Evolutionary conservation across 1,284 basidiomycete genomes (phyloP), one percentile per base, ranked within the genome.

Genomic region (Pascua guehoae): DNA sequence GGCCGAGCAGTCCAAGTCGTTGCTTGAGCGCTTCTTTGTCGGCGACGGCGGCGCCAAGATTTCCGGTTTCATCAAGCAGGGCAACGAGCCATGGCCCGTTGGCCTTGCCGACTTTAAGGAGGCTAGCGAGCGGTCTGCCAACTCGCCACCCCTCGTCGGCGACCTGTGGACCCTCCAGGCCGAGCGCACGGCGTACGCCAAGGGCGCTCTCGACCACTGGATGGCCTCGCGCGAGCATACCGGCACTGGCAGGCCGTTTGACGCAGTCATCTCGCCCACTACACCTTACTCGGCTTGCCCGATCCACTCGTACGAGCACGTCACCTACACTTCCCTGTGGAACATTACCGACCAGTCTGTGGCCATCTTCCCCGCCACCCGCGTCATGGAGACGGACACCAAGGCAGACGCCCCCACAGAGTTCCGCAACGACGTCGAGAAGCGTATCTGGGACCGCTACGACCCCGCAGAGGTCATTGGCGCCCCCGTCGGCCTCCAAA

Each of bases 401-500:
- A 46, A 80, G 79, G 59, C 72, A 71, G 36, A 68, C 73, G 16
- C 32, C 10, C 74, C 76, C 1, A 78, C 80, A 49, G 64, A 71
- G 17, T 85, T 85, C 68, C 73, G 82, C 47, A 79, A 75, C 41
- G 68, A 75, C 1, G 53, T 65, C 2, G 87, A 88, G 68, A 74
- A 79, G 69, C 57, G 53, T 10, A 75, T 81, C 41, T 82, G 85
- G 69, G 79, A 85, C 46, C 61, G 78, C 41, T 89, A 88, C 66
- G 78, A 85, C 48, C 83, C 87, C 0, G 76, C 80, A 37, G 78
- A 78, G 12, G 85, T 83, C 62, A 76, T 78, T 51, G 81, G 83
- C 57, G 85, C 84, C 0, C 88, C 89, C 0, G 79, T 89, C 8
- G 77, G 80, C n/a, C 72, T 91, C 18, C 88, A 91, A 66, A 66